A percentile compares a stretch with the other conserved stretches of the same genome.
Evolutionary conservation across 2,329 filamentous ascomycete genomes (phyloP).

Genomic region (Dactylonectria macrodidyma): DNA sequence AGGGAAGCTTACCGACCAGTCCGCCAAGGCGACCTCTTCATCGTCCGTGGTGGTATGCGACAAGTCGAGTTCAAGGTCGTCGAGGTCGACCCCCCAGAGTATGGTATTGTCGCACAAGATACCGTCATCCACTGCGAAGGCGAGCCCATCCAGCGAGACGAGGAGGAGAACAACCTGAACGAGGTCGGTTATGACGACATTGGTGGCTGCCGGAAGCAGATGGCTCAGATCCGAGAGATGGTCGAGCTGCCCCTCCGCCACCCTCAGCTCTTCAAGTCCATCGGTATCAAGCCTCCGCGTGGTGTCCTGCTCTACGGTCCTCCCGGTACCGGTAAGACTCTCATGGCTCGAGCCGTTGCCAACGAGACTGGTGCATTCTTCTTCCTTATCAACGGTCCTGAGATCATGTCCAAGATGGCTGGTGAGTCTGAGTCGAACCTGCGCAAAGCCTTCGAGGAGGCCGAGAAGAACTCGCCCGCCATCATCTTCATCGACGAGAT

Average conservation of each 20-base stretch:
- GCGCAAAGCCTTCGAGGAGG: constrained; percentile 99
- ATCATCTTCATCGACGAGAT: constrained; percentile 99
- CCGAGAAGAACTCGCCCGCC: constrained; percentile 98
- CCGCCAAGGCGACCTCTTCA: constrained; percentile 97
- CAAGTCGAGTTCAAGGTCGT: constrained; percentile 99
- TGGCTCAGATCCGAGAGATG: constrained; percentile 99
- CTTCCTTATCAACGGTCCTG: constrained; percentile 98
- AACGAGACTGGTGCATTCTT: constrained; percentile 99
- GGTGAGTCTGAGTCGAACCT: constrained; percentile 99
- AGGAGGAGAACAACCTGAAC: constrained; percentile 99
- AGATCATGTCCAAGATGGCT: constrained; percentile 99
- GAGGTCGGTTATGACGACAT: constrained; percentile 99
- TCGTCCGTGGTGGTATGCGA: constrained; percentile 96
- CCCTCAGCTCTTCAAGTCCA: constrained; percentile 99
- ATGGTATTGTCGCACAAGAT: constrained; percentile 98
- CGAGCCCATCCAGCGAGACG: constrained; percentile 90
- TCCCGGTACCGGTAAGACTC: constrained; percentile 98
- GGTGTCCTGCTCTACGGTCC: constrained; percentile 98
- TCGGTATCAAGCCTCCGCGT: constrained; percentile 99
- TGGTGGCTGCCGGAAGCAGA: constrained; percentile 99
- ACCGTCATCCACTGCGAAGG: constrained; percentile 99
- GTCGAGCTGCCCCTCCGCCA: constrained; percentile 97
- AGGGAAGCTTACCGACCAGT: constrained; percentile 98
- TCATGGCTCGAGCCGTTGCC: constrained; percentile 98
- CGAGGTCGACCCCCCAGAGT: constrained; percentile 98